These are phyloP conservation scores for Piloderma croceum DNA, from an alignment of 768 basidiomycete genomes.

Conservation along the genomic window DNA sequence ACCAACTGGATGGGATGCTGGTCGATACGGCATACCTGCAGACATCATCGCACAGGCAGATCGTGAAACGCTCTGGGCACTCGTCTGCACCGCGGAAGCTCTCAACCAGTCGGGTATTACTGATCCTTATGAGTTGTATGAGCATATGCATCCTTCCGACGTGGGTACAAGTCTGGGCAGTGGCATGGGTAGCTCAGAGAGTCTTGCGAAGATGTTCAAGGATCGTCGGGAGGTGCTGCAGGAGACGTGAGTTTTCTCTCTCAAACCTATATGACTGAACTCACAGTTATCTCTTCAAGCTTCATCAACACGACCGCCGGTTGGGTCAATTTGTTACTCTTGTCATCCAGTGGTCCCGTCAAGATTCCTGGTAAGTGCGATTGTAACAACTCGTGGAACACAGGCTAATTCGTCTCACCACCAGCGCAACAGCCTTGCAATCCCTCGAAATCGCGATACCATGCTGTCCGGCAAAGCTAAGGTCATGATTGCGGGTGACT, in stretches of 20 bases:
- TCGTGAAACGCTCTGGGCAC: slow-evolving; percentile 88
- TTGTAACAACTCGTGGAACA: too few relatives aligned
- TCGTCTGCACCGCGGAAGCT: slow-evolving; percentile 91
- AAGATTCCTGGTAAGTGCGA: slow-evolving; percentile 99
- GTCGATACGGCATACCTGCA: slow-evolving; percentile 92
- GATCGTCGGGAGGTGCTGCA: slow-evolving; percentile 96
- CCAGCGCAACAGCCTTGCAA: slow-evolving; percentile 91
- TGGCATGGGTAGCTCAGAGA: slow-evolving; percentile 95
- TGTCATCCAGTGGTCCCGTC: slow-evolving; percentile 96
- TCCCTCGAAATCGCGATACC: slow-evolving; percentile 97
- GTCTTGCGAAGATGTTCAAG: slow-evolving; percentile 95
- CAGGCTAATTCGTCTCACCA: slow-evolving; percentile 8
- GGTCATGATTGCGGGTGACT: slow-evolving; percentile 98
- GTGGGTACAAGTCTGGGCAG: slow-evolving; percentile 92
- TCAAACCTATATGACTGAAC: too few relatives aligned
- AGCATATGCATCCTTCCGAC: slow-evolving; percentile 94
- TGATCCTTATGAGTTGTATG: slow-evolving; percentile 96
- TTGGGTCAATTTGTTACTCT: slow-evolving; percentile 90
- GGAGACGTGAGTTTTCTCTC: slow-evolving; percentile 87
- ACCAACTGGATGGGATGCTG: slow-evolving; percentile 96
- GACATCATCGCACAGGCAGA: slow-evolving; percentile 95
- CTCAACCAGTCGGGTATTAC: slow-evolving; percentile 96
- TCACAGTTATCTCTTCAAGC: too few relatives aligned
- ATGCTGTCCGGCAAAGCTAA: slow-evolving; percentile 95
- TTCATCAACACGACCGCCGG: slow-evolving; percentile 99